Evolutionary conservation across 371 early-diverging fungal species (phyloP).

Genomic region (Phascolomyces articulosus): DNA sequence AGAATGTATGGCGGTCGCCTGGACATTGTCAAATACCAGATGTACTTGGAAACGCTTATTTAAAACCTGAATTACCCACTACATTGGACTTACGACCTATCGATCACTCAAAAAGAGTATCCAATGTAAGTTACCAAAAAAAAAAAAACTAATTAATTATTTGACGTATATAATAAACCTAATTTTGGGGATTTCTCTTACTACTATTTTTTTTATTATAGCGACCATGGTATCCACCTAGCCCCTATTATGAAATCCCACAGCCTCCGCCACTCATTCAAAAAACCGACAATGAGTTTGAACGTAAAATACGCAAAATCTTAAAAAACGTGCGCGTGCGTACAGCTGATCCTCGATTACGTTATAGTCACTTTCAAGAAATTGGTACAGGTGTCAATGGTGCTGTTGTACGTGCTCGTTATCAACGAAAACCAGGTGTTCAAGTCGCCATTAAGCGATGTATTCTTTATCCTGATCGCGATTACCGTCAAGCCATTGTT

Average conservation of each 20-base stretch:
- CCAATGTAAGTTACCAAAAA: constrained; percentile 29
- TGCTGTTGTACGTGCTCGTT: constrained; percentile 45
- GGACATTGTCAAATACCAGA: constrained; percentile 50
- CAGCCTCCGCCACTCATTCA: constrained; percentile 32
- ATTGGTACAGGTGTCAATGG: constrained; percentile 59
- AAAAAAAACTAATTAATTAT: background rate
- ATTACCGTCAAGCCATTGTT: constrained; percentile 48
- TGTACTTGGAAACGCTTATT: constrained; percentile 48
- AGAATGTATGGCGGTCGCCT: constrained; percentile 44
- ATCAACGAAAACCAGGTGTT: constrained; percentile 31
- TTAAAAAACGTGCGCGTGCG: constrained; percentile 38
- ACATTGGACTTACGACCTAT: constrained; percentile 32
- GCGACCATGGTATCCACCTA: constrained; percentile 56
- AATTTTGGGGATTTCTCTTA: too few relatives aligned
- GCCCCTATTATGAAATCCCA: constrained; percentile 40
- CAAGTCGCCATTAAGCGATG: constrained; percentile 53
- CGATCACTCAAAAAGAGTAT: constrained; percentile 35
- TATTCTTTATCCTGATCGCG: constrained; percentile 42
- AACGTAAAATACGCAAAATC: constrained; percentile 38
- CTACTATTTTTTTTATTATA: constrained; percentile 3
- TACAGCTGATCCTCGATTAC: constrained; percentile 36
- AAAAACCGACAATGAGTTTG: constrained; percentile 38
- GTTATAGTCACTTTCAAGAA: constrained; percentile 49
- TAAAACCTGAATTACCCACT: constrained; percentile 16
- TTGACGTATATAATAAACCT: background rate